These are phyloP conservation scores for Martensiomyces pterosporus DNA, from an alignment of 192 early-diverging fungal genomes.

Conservation along the genomic window DNA sequence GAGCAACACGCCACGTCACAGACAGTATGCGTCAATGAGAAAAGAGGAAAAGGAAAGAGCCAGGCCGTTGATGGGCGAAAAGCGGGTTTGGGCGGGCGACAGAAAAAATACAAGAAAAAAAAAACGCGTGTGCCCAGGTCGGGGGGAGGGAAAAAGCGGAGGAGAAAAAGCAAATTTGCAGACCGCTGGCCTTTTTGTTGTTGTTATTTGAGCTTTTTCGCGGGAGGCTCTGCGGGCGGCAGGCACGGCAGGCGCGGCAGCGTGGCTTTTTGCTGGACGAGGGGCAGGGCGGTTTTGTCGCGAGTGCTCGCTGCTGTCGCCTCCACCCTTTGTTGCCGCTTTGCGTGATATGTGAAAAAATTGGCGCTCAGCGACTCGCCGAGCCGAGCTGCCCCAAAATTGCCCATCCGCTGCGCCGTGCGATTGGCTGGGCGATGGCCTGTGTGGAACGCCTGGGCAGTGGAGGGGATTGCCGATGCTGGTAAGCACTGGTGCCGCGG, in stretches of 20 bases:
- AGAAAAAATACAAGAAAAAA: constrained; percentile 1
- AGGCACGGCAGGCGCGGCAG: no score
- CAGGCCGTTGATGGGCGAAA: background rate
- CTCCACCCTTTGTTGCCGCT: background rate
- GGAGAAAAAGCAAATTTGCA: constrained; percentile 14
- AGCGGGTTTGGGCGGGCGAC: background rate
- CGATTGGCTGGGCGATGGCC: no score
- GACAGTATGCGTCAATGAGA: no score
- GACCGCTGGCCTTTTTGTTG: constrained; percentile 6
- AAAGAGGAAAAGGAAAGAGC: background rate
- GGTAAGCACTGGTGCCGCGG: no score
- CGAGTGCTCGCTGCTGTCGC: background rate
- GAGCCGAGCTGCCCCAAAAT: background rate
- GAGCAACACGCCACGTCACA: no score
- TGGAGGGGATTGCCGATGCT: no score
- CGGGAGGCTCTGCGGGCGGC: no score
- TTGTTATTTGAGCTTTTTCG: no score
- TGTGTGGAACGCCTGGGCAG: no score
- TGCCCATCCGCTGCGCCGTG: no score
- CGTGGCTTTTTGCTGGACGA: constrained; percentile 1
- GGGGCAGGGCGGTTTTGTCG: no score
- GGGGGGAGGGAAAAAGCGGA: constrained; percentile 3
- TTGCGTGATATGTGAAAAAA: background rate
- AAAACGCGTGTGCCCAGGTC: no score
- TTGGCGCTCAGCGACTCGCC: background rate